Base-by-base conservation (phyloP, 1,284 basidiomycete genomes). In the Leucoagaricus sp. region DNA sequence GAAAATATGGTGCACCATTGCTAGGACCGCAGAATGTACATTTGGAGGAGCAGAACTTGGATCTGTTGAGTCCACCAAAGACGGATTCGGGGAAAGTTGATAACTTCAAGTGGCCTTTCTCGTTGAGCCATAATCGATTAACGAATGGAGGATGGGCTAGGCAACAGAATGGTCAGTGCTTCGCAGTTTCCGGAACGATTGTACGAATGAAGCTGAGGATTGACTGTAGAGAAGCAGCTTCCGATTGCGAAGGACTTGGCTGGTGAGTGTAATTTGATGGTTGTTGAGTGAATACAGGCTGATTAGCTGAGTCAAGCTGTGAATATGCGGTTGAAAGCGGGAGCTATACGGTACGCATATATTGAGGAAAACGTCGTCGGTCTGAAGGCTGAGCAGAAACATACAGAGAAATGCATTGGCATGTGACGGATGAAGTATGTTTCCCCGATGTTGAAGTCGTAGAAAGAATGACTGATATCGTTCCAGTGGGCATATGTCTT, bases 401-500 rank as follows among this genome's bases (percentile, higher is more conserved):
- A n/a, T n/a, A 21, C 58, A 86, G 86, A 19, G 87, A 91, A 67
- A 75, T 90, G 23, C 88, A 90, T 64, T 89, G 88, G 87, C 87
- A 91, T 66, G 80, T 75, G 53, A 83, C 82, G 2, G 74, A 81
- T 23, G 88, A 90, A 74, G 84, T 48, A 33, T 59, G 31, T 42
- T 17, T 38, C 31, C 19, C 26, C 9, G 17, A 46, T 23, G 8
- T 8, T 47, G 4, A 3, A 15, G 3, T 9, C 21, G 10, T 3
- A 8, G 21, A 34, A 1, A 7, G 4, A 15, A n/a, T 33, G n/a
- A 7, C 26, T 25, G 40, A 4, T 6, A 12, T 8, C 3, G 3
- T 38, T 15, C 15, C 28, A 85, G 81, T 88, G 86, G 87, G 83
- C 83, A 1, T 89, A 87, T 58, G 77, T 89, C 19, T 63, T 89